Base-by-base conservation (phyloP, 371 early-diverging fungal species). In the Parasitella parasitica region DNA sequence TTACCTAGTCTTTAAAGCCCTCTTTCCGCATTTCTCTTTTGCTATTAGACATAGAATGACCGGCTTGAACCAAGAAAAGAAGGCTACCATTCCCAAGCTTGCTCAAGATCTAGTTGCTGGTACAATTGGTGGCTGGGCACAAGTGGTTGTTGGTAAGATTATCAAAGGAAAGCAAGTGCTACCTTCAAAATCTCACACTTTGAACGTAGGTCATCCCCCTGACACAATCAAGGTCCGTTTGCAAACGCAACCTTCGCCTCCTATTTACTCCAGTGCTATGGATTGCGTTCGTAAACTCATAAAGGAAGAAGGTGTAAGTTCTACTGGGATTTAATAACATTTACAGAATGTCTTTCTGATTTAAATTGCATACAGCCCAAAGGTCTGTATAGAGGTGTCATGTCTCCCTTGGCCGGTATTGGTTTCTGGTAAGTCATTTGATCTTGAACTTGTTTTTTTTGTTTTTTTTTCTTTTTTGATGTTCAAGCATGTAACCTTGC, bases 101-200 rank as follows among this genome's bases (percentile, higher is more conserved):
- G 78, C 76, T 15, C 74, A 81, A 53, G 90, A 93, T 63, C 75
- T 92, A 41, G 72, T 89, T 32, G 91, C 92, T 38, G 94, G 94
- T 41, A 94, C 94, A n/a, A 73, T 89, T 48, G 94, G 92, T 61
- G 94, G 94, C 32, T 91, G 91, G 88, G 91, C 91, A 11, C 93
- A 94, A 69, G 94, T 93, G 9, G 75, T 89, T 16, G 88, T 90
- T 46, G 92, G 89, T 86, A 78, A 72, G 52, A 28, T 16, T 8
- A n/a, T n/a, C n/a, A n/a, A n/a, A n/a, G n/a, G n/a, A n/a, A n/a
- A n/a, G n/a, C n/a, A n/a, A n/a, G n/a, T n/a, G n/a, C n/a, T n/a
- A n/a, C n/a, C n/a, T n/a, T n/a, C n/a, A n/a, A n/a, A n/a, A n/a
- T n/a, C n/a, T n/a, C n/a, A n/a, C n/a, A n/a, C 8, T 32, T 8